Base-by-base conservation (phyloP, 176 grass and related monocot species). In the Carex myosuroides region DNA sequence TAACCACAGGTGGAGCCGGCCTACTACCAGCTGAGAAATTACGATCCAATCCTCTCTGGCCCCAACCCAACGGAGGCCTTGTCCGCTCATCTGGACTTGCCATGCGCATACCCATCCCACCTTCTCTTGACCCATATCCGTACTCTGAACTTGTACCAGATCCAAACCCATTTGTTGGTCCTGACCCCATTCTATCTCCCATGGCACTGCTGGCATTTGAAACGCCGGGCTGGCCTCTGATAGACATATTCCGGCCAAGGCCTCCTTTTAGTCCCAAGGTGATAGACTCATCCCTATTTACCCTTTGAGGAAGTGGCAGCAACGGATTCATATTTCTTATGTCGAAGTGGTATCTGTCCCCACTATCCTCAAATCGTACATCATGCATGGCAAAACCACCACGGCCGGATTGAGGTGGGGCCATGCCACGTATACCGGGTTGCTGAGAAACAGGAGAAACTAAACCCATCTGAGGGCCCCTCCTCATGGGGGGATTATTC, bases 251-350 rank as follows among this genome's bases (percentile, higher is more conserved):
- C 84, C 82, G 90, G 64, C 92, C 95, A 8, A 98, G 89, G 81
- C 92, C 92, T 73, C 95, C 95, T 92, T 93, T 92, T 46, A 92
- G 95, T 70, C 92, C 92, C 80, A 94, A 87, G 21, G 92, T 94
- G 67, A 98, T 71, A 54, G 89, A 16, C 44, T 93, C 92, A 37
- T 94, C 90, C 79, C 89, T 94, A 55, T 89, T 84, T 69, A 70
- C 60, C 32, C 90, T 90, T 78, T 92, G 92, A 18, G 90, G 90
- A 83, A 94, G 87, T 35, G 91, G 94, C 53, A 94, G 85, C 52
- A 74, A 88, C 29, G 33, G 18, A 42, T 83, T 83, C 41, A 54
- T 65, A 65, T 87, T 88, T 91, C 90, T 94, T 54, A 35, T 84
- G 56, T 94, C 94, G 74, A 83, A 92, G 21, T 90, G 88, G 82